Evolutionary conservation across 176 grass and related monocot species (phyloP).

Genomic region (Oryza glaberrima): DNA sequence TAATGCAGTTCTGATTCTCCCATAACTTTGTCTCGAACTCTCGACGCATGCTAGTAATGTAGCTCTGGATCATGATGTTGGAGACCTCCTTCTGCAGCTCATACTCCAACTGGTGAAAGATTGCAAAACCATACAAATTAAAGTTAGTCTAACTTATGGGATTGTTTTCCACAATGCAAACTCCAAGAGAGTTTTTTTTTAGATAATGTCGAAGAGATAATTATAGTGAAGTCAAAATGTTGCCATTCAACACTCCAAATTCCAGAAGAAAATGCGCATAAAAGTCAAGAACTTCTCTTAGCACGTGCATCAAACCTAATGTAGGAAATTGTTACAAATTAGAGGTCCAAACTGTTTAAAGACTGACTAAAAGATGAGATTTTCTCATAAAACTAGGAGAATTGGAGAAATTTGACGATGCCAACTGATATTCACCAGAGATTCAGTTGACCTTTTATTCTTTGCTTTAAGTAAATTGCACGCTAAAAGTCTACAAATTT

Average conservation of each 20-base stretch:
- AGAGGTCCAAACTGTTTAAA: background rate
- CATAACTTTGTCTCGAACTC: constrained; percentile 68
- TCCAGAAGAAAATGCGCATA: background rate
- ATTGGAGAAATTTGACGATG: background rate
- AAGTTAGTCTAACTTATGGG: background rate
- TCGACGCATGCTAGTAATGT: constrained; percentile 38
- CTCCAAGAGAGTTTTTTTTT: background rate
- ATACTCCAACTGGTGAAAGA: constrained; percentile 53
- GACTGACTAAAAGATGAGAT: background rate
- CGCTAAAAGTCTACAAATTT: background rate
- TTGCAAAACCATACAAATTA: background rate
- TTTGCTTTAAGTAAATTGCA: background rate
- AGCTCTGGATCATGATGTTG: constrained; percentile 52
- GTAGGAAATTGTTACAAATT: background rate
- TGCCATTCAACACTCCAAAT: background rate
- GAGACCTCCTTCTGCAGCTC: constrained; percentile 63
- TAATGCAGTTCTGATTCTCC: constrained; percentile 50
- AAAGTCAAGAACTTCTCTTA: background rate
- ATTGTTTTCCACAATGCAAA: background rate
- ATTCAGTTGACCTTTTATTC: no score
- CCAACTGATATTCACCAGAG: background rate
- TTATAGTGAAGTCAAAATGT: background rate
- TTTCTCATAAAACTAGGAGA: background rate
- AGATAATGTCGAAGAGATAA: background rate
- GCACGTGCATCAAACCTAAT: background rate